Evolutionary conservation across 306 rosid genomes (phyloP).

Genomic region (Medicago truncatula): MtrunA17r5.0-ANR NC_053046.1:32968001-32968500

Average conservation of each 20-base stretch:
- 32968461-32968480: slow-evolving; percentile 26
- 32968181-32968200: slow-evolving; percentile 26
- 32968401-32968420: slow-evolving; percentile 18
- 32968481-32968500: slow-evolving; percentile 18
- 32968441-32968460: slow-evolving; percentile 17
- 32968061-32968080: background rate
- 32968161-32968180: slow-evolving; percentile 18
- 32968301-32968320: slow-evolving; percentile 89
- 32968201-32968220: slow-evolving; percentile 34
- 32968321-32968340: slow-evolving; percentile 80
- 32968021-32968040: no score
- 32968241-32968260: slow-evolving; percentile 95
- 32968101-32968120: background rate
- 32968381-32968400: slow-evolving; percentile 36
- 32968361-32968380: slow-evolving; percentile 27
- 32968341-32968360: slow-evolving; percentile 33
- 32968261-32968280: slow-evolving; percentile 91
- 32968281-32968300: slow-evolving; percentile 99
- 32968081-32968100: background rate
- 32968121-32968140: background rate
- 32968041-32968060: no score
- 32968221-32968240: slow-evolving; percentile 89
- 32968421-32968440: slow-evolving; percentile 2
- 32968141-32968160: slow-evolving; percentile 7
- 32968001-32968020: no score